Base-by-base conservation (phyloP, 495 filamentous ascomycete species). In the Xylaria palmicola region DNA sequence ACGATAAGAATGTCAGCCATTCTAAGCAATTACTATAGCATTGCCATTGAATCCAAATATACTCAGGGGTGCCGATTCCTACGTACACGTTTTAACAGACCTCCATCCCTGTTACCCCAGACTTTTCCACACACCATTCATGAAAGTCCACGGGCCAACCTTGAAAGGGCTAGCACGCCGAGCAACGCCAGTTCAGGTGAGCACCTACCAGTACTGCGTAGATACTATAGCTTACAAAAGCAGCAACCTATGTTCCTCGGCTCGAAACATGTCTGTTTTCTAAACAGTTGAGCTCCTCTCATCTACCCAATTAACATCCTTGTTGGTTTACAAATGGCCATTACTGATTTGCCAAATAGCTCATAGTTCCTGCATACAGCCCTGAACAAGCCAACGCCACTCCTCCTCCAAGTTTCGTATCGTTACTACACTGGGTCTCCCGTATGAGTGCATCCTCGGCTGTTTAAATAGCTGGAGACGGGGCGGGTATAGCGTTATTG, bases 51-150 rank as follows among this genome's bases (percentile, higher is more conserved):
- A 12, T 44, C 10, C 30, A 44, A 50, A n/a, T 7, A 26, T 7
- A 45, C 13, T 44, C 2, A 52, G n/a, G 4, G 13, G 3, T 47
- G 4, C 19, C 13, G 7, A 26, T 34, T 6, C 17, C 17, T 24
- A 41, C 10, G 19, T 7, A 39, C 56, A 19, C 29, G 26, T 17
- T 22, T 51, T 9, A 41, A 26, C 1, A 29, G n/a, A 22, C 51
- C 56, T 56, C 60, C 51, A 62, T 56, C 60, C 60, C 53, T 62
- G 60, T 55, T 62, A 56, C 60, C 60, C 60, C 60, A 57, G 60
- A 62, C 60, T 62, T 50, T 50, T 12, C 27, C 7, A 6, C 13
- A 53, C 57, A 52, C 48, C 49, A 26, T 48, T 61, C 30, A 27
- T 17, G 17, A 52, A 55, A 54, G 32, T 15, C 29, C 26, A 47